Conservation (phyloP, 495 filamentous ascomycete genomes). For the Gamarada debralockiae region DNA sequence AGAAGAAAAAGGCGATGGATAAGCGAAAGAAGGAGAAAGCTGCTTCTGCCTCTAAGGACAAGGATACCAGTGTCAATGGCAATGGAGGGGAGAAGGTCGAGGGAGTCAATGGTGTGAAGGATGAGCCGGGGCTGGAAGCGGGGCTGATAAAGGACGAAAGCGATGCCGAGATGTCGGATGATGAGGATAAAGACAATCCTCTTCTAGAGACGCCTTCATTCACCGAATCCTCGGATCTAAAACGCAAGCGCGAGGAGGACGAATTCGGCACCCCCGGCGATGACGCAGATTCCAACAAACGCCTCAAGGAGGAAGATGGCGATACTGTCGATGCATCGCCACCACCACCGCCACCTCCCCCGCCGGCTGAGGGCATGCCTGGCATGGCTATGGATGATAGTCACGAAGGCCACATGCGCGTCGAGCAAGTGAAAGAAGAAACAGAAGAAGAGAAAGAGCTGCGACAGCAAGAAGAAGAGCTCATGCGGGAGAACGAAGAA, state of each 20-base stretch:
- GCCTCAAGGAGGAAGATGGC: conserved; percentile 39
- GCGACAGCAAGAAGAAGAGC: conserved; percentile 25
- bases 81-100: conserved; percentile 10
- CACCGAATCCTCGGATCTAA: conserved; percentile 37
- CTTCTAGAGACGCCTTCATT: conserved; percentile 1
- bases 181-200: conserved; percentile 39
- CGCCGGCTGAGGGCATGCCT: conserved; percentile 14
- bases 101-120: conserved; percentile 10
- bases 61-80: conserved; percentile 33
- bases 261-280: conserved; percentile 23
- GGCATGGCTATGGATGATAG: background rate
- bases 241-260: conserved; percentile 60
- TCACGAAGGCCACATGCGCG: background rate
- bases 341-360: conserved; percentile 25
- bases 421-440: conserved; percentile 7
- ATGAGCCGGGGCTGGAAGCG: conserved; percentile 20
- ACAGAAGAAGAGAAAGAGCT: conserved; percentile 24
- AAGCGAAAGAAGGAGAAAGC: conserved; percentile 54
- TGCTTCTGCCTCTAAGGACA: conserved; percentile 15
- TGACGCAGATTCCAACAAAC: conserved; percentile 35
- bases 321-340: conserved; percentile 2
- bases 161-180: conserved; percentile 53
- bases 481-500: conserved; percentile 9
- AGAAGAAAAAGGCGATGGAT: conserved; percentile 68
- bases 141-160: conserved; percentile 25